Evolutionary conservation across 2,329 filamentous ascomycete species (phyloP), one percentile per base, ranked within the genome.

Genomic region (Neoscytalidium dimidiatum): DNA sequence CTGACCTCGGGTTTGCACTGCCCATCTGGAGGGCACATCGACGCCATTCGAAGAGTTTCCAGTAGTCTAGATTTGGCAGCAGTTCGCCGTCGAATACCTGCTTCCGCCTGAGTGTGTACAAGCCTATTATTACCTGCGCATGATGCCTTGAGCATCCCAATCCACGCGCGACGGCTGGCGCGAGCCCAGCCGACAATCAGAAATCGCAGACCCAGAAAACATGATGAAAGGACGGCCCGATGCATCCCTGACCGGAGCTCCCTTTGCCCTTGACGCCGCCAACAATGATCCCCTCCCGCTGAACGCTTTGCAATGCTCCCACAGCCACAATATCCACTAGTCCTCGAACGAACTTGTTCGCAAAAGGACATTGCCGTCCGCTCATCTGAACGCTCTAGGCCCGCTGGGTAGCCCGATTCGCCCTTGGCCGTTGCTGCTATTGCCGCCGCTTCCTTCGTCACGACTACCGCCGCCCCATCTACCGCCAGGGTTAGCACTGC

Each of bases 251-350:
- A 31, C 43, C 43, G 43, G 31, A 62, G 48, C 43, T 53, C 49
- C 61, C 61, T 52, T 28, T 57, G 38, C 38, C 38, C 11, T 41
- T 41, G 38, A 41, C 31, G 52, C 57, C 62, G 51, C 62, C 52
- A 58, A 49, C 62, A 64, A 58, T 58, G 52, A 38, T 28, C 62
- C n/a, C n/a, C 62, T n/a, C 53, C 56, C 56, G 62, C 62, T 57
- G 41, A 64, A 48, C 51, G 62, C 62, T 64, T 19, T 57, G 23
- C 51, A 58, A 64, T 43, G 14, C 61, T 48, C 21, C 26, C 49
- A 43, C 57, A 48, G 51, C 38, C 13, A 49, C 28, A 19, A 19
- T 29, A 19, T 14, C 43, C 13, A 29, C 57, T 13, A n/a, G 44
- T 35, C 38, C n/a, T 61, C 38, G 38, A 14, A 29, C 33, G 31